Evolutionary conservation across 73 alveolate species (phyloP).

Genomic region (Paramecium biaurelia): DNA sequence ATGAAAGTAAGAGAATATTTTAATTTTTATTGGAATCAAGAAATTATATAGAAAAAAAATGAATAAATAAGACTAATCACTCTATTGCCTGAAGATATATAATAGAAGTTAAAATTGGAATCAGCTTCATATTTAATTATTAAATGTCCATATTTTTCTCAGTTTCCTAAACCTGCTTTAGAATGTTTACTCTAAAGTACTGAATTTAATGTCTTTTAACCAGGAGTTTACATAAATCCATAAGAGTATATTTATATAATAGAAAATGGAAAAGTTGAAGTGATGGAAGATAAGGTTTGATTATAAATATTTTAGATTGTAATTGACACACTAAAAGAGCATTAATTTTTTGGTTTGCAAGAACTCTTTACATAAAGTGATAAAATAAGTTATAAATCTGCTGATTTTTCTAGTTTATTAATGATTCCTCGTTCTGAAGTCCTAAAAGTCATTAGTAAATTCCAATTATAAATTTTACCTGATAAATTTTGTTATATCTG

Average conservation of each 20-base stretch:
- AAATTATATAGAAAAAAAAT: neutral
- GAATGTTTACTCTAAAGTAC: neutral
- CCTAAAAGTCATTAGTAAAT: neutral
- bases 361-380: neutral
- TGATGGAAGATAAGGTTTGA: neutral
- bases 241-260: neutral
- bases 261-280: conserved; percentile 28
- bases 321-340: neutral
- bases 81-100: conserved; percentile 44
- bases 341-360: neutral
- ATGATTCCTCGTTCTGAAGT: neutral
- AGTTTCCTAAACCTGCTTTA: conserved; percentile 12
- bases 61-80: conserved; percentile 1
- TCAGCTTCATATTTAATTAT: neutral
- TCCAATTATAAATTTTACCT: neutral
- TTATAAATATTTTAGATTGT: neutral
- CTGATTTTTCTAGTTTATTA: neutral
- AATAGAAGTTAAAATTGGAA: neutral
- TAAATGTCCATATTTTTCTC: conserved; percentile 9
- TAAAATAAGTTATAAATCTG: neutral
- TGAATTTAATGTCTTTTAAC: neutral
- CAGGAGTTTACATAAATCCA: neutral
- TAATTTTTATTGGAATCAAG: conserved; percentile 51
- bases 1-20: conserved; percentile 54
- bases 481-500: neutral